Evolutionary conservation across 2,329 filamentous ascomycete genomes (phyloP), one percentile per base, ranked within the genome.

Genomic region (Trichoderma endophyticum): DNA sequence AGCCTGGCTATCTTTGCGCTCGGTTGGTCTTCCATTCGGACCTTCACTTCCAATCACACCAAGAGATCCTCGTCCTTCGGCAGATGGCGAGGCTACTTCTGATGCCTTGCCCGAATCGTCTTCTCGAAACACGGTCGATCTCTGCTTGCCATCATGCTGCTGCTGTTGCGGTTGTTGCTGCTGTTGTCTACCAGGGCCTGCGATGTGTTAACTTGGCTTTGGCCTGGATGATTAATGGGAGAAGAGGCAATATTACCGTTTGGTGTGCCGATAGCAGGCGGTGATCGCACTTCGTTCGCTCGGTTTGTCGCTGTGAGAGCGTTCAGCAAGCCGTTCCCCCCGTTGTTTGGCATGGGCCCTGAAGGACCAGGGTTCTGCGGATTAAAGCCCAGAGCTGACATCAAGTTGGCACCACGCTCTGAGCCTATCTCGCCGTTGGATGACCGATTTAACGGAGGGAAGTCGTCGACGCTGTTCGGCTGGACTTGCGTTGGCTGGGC

Each of bases 271-370:
- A 81, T 80, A 39, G 82, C 84, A 64, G 84, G 82, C 2, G 87
- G 85, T 43, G 87, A 85, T 71, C 86, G 85, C 62, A 76, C 77
- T 61, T 90, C 86, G 59, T 82, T 81, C 43, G 84, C 79, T 69
- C 88, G 83, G 71, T 81, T 86, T 73, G 86, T 90, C 6, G 88
- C 88, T 57, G 89, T 89, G n/a, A 91, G 80, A 4, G 89, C 89
- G 77, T 89, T 91, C 60, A 91, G 80, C 51, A 91, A 82, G 9
- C 89, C 89, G 76, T 91, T 91, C 14, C 86, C 88, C 70, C 88
- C 83, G 71, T 81, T 84, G 54, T 81, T 80, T 71, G 83, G 83
- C 67, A 83, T 77, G 24, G 76, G 74, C 51, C 75, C 77, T 32
- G 79, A 74, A 39, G 82, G 74, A 5, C 81, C 79, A 64, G 82